Base-by-base conservation (phyloP, 163 green algal genomes). In the Chlorella variabilis region DNA sequence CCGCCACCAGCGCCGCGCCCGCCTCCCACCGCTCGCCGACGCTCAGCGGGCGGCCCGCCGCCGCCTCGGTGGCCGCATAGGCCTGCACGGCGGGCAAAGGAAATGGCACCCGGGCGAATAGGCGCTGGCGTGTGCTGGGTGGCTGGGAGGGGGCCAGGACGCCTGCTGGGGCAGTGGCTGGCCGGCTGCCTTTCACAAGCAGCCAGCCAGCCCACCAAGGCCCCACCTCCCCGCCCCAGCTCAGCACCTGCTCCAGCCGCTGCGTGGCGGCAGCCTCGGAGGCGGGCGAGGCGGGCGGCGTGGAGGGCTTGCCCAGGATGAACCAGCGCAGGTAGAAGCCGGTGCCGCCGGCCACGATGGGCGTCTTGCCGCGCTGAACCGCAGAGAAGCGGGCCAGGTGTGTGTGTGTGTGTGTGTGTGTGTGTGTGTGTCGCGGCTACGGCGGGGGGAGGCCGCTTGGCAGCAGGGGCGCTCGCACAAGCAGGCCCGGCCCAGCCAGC, bases 281-380 rank as follows among this genome's bases (percentile, higher is more conserved):
- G 13, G 84, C 78, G 3, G 54, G 63, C 21, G 58, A 93, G 42
- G 90, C 86, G 1, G 51, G 39, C 2, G 91, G 91, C 0, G 91
- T 96, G 1, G 66, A 66, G 1, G 94, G 90, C 85, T 93, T 94
- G 67, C 95, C 96, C 41, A 95, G 85, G 0, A 97, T 87, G 34
- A 96, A 93, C 92, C 93, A 98, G n/a, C 91, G 89, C 69, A 99
- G 88, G 90, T 99, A 99, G 80, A 99, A 95, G 0, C 95, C 95
- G 3, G 96, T 98, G 42, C 96, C 96, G 48, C 96, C 96, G 3
- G 95, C 94, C n/a, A 99, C 93, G 11, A 99, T 93, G 25, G 96
- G 94, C 2, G 90, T 79, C 15, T 90, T 90, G 33, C 94, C 94
- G 11, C 93, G 89, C 88, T 91, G 88, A 66, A 68, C 2, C 45